Conservation (phyloP, 768 basidiomycete genomes). For the Suillus paluster region DNA sequence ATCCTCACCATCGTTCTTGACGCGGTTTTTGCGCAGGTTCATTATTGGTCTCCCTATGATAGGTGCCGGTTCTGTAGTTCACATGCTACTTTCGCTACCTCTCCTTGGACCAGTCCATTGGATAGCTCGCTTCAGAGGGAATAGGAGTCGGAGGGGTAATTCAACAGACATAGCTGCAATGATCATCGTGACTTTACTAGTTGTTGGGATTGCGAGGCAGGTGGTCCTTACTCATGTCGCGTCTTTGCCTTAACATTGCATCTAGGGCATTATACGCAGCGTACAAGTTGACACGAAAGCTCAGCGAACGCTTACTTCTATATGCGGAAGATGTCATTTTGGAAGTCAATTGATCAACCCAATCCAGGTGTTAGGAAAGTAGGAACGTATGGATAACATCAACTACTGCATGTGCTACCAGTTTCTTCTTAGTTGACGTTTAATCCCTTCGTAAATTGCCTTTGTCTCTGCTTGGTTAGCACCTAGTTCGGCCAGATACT, state of each 20-base stretch:
- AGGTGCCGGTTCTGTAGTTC: constrained; percentile 75
- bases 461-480: constrained; percentile 64
- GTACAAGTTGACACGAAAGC: constrained; percentile 62
- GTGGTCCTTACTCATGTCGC: constrained; percentile 17
- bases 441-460: constrained; percentile 67
- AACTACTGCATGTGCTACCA: constrained; percentile 50
- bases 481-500: constrained; percentile 75
- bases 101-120: constrained; percentile 71
- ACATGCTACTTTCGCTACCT: constrained; percentile 68
- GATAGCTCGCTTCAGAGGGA: constrained; percentile 67
- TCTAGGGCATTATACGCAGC: constrained; percentile 72
- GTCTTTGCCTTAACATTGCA: constrained; percentile 17
- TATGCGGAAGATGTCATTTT: constrained; percentile 82
- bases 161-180: constrained; percentile 69
- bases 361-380: neutral
- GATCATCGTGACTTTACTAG: constrained; percentile 61
- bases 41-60: constrained; percentile 78
- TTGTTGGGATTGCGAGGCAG: constrained; percentile 67
- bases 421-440: constrained; percentile 69
- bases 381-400: constrained; percentile 6
- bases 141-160: constrained; percentile 54
- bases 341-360: constrained; percentile 58
- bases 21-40: constrained; percentile 68
- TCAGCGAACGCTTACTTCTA: constrained; percentile 62
- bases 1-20: constrained; percentile 51